Conservation (phyloP, 352 stramenopile species). For the Pythium diclinum region DNA sequence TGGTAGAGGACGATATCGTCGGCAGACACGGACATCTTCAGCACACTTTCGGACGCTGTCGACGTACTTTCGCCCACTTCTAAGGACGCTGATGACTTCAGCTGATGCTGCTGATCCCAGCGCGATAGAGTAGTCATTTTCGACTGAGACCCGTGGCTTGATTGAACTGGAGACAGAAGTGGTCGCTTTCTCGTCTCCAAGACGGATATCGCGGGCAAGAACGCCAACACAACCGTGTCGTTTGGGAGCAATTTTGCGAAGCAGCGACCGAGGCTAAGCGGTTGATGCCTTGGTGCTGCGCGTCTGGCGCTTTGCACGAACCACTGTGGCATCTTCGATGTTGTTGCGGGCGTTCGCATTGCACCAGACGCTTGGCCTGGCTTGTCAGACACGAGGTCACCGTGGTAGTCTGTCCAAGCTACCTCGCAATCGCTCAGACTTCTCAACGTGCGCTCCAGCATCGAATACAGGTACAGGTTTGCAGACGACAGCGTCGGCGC, state of each 20-base stretch:
- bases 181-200: constrained; percentile 44
- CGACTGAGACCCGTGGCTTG: background rate
- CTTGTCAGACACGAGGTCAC: constrained; percentile 7
- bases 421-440: constrained; percentile 85
- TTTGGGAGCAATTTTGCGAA: constrained; percentile 82
- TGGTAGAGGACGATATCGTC: constrained; percentile 86
- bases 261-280: constrained; percentile 75
- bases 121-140: constrained; percentile 1
- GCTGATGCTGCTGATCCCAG: constrained; percentile 20
- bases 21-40: constrained; percentile 70
- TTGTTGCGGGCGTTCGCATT: constrained; percentile 22
- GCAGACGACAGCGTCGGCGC: constrained; percentile 42
- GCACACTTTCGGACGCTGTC: constrained; percentile 8
- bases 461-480: constrained; percentile 85
- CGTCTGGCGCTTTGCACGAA: constrained; percentile 40
- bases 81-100: constrained; percentile 15
- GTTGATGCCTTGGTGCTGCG: background rate
- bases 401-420: constrained; percentile 62
- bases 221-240: constrained; percentile 70
- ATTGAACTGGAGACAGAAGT: constrained; percentile 8
- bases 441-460: constrained; percentile 73
- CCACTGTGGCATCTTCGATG: constrained; percentile 72
- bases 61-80: constrained; percentile 2
- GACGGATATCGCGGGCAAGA: constrained; percentile 67
- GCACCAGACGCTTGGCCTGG: background rate